A percentile compares a stretch with the other conserved stretches of the same genome.
These are phyloP conservation scores for Fraxinus ornus DNA, from an alignment of 305 asterid species.

Conservation along the genomic window DNA sequence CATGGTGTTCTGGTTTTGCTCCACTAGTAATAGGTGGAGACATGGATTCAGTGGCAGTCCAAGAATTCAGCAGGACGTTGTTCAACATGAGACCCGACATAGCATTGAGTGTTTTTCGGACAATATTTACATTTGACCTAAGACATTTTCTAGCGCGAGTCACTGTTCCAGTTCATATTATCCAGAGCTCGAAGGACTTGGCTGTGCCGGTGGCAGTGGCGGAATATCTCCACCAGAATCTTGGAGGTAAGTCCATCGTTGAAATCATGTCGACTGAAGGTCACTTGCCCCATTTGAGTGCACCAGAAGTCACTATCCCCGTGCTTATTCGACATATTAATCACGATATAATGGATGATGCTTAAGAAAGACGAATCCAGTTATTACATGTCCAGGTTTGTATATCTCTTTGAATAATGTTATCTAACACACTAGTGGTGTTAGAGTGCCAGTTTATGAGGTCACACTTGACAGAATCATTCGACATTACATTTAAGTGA, in stretches of 20 bases:
- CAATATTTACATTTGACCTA: constrained; percentile 50
- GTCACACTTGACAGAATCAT: too few relatives aligned
- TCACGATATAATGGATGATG: constrained; percentile 37
- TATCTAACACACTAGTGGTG: too few relatives aligned
- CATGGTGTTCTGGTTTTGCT: constrained; percentile 60
- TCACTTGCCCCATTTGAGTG: constrained; percentile 74
- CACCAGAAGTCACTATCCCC: constrained; percentile 58
- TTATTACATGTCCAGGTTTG: not conserved
- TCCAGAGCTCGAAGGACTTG: constrained; percentile 70
- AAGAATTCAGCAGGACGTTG: constrained; percentile 67
- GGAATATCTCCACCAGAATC: constrained; percentile 63
- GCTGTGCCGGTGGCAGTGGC: constrained; percentile 68
- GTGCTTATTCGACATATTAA: constrained; percentile 58
- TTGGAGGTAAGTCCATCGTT: constrained; percentile 61
- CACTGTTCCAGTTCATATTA: constrained; percentile 65
- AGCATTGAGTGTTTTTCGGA: constrained; percentile 54
- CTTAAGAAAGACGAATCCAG: not conserved
- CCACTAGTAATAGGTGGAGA: constrained; percentile 66
- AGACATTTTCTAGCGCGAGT: constrained; percentile 42
- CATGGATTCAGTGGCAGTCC: constrained; percentile 64
- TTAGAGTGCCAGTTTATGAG: too few relatives aligned
- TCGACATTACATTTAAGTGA: too few relatives aligned
- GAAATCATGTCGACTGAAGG: constrained; percentile 67
- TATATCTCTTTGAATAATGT: too few relatives aligned
- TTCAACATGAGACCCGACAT: constrained; percentile 84